Conservation (phyloP, 2,329 filamentous ascomycete genomes). For the Hypoxylon sp. region DNA sequence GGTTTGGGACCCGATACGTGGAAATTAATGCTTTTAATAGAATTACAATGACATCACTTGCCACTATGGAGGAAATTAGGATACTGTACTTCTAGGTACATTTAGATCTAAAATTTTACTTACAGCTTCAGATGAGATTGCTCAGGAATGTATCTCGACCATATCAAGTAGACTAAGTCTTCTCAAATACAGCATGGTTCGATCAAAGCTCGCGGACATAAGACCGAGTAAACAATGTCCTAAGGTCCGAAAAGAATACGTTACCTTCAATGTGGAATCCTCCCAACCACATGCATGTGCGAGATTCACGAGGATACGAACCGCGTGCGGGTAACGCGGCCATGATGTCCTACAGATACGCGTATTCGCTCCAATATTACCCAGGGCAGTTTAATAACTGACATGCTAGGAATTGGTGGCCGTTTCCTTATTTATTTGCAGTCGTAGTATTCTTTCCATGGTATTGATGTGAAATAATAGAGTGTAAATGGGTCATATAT, state of each 20-base stretch:
- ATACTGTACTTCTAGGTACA: slow-evolving; percentile 7
- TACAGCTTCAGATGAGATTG: not conserved
- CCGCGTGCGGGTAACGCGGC: slow-evolving; percentile 20
- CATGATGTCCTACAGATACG: slow-evolving; percentile 3
- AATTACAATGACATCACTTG: slow-evolving; percentile 43
- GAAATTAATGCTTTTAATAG: slow-evolving; percentile 35
- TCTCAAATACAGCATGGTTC: not conserved
- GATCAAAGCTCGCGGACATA: not conserved
- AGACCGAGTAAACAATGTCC: not conserved
- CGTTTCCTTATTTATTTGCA: not conserved
- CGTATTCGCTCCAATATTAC: slow-evolving; percentile 7
- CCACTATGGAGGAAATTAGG: slow-evolving; percentile 27
- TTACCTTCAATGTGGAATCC: slow-evolving; percentile 13
- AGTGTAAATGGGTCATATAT: not conserved
- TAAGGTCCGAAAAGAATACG: slow-evolving; percentile 5
- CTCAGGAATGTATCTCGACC: not conserved
- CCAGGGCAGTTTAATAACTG: slow-evolving; percentile 6
- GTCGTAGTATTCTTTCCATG: not conserved
- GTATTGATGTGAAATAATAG: not conserved
- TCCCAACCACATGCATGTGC: not conserved
- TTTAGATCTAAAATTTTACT: not conserved
- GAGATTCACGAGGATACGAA: slow-evolving; percentile 4
- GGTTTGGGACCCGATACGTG: slow-evolving; percentile 18
- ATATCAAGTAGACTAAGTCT: not conserved
- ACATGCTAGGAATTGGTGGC: slow-evolving; percentile 11